Evolutionary conservation across 208 protist genomes (phyloP).

Genomic region (Borovskyia barvae): DNA sequence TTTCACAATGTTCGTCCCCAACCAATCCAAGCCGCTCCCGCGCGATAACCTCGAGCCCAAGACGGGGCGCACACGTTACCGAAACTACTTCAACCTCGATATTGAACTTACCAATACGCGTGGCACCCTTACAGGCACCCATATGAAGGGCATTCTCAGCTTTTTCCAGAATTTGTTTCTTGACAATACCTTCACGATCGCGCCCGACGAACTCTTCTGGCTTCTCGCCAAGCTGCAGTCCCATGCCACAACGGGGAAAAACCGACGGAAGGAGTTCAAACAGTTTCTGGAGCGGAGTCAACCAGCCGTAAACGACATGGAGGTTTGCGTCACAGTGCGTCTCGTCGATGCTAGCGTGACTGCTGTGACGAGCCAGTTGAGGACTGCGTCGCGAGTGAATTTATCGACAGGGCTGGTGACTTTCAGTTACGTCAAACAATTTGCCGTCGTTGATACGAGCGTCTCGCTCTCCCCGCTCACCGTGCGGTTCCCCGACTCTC

Average conservation of each 20-base stretch:
- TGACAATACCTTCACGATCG: conserved; percentile 54
- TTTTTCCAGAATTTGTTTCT: conserved; percentile 73
- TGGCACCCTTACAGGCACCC: conserved; percentile 57
- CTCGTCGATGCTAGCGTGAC: conserved; percentile 55
- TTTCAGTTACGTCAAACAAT: conserved; percentile 74
- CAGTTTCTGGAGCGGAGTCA: conserved; percentile 56
- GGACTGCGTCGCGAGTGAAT: conserved; percentile 29
- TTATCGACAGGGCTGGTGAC: conserved; percentile 45
- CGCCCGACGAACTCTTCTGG: conserved; percentile 85
- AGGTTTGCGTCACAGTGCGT: conserved; percentile 53
- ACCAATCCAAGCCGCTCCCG: conserved; percentile 62
- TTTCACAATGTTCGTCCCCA: conserved; percentile 61
- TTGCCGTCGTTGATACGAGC: conserved; percentile 49
- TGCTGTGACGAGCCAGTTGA: conserved; percentile 17
- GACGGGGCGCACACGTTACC: conserved; percentile 50
- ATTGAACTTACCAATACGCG: conserved; percentile 55
- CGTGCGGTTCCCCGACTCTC: conserved; percentile 29
- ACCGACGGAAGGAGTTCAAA: conserved; percentile 76
- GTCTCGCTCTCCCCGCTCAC: conserved; percentile 61
- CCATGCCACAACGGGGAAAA: conserved; percentile 63
- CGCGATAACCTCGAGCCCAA: conserved; percentile 39
- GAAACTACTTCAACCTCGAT: conserved; percentile 71
- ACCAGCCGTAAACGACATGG: conserved; percentile 63
- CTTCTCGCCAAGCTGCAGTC: conserved; percentile 76
- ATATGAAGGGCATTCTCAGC: conserved; percentile 68